Evolutionary conservation across 331 rosid genomes (phyloP).

Genomic region (Saraca asoca): DNA sequence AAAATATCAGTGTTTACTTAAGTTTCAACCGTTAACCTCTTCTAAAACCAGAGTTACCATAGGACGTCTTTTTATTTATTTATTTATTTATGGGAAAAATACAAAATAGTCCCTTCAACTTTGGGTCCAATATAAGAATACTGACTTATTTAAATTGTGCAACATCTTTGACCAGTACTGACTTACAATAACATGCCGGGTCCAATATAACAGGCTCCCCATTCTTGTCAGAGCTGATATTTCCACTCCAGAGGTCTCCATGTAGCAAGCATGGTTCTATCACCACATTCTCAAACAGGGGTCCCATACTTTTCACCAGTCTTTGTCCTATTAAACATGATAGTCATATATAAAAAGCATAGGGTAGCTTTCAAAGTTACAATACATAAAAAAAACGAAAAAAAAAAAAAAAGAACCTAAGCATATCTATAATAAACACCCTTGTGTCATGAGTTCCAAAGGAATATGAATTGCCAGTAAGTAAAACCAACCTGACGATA

Average conservation of each 20-base stretch:
- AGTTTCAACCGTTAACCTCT: no score
- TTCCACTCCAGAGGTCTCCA: conserved; percentile 98
- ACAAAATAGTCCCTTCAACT: no score
- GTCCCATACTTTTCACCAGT: conserved; percentile 67
- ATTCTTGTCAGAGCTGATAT: conserved; percentile 74
- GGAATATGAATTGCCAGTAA: conserved; percentile 7
- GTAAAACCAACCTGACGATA: neutral
- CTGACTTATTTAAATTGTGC: no score
- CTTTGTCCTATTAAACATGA: conserved; percentile 65
- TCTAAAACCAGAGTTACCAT: neutral
- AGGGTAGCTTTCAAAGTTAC: neutral
- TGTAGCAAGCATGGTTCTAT: conserved; percentile 92
- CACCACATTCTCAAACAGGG: conserved; percentile 60
- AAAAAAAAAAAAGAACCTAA: conserved; percentile 3
- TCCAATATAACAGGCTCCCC: conserved; percentile 93
- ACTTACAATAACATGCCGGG: conserved; percentile 97
- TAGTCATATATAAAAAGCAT: neutral
- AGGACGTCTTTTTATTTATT: neutral
- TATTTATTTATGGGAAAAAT: no score
- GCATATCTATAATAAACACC: conserved; percentile 1
- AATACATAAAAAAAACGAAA: neutral
- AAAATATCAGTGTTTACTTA: no score
- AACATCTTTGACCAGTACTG: neutral
- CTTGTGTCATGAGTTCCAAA: neutral
- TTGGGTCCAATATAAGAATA: no score